Evolutionary conservation across 1,284 basidiomycete species (phyloP).

Genomic region (Microbotryomycetes sp.): DNA sequence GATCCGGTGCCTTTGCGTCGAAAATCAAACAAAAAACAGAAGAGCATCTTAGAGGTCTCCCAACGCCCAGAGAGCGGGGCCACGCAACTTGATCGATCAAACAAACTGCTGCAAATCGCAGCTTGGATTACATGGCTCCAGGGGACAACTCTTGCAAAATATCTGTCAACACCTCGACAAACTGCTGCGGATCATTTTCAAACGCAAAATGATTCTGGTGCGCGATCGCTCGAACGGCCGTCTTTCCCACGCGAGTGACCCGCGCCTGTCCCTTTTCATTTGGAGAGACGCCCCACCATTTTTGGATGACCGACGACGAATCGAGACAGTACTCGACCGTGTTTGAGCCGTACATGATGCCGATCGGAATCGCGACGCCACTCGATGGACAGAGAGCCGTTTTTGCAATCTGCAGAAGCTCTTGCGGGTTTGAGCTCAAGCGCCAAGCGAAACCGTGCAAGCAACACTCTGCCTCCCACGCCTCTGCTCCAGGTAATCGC

Average conservation of each 20-base stretch:
- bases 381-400: background rate
- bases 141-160: background rate
- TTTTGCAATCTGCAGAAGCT: background rate
- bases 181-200: constrained; percentile 19
- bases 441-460: constrained; percentile 19
- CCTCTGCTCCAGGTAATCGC: background rate
- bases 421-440: background rate
- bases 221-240: constrained; percentile 1
- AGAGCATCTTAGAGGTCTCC: no score
- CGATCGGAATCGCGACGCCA: background rate
- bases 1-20: no score
- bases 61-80: no score
- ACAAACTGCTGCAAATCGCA: no score
- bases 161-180: constrained; percentile 1
- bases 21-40: no score
- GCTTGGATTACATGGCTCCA: background rate
- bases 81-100: no score
- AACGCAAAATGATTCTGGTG: constrained; percentile 25
- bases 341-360: constrained; percentile 6
- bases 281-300: background rate
- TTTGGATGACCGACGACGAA: background rate
- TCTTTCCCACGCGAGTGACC: background rate
- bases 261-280: background rate
- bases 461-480: constrained; percentile 11
- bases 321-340: constrained; percentile 15